Evolutionary conservation across 768 basidiomycete species (phyloP), one percentile per base, ranked within the genome.

Genomic region (Coprinopsis marcescibilis): DNA sequence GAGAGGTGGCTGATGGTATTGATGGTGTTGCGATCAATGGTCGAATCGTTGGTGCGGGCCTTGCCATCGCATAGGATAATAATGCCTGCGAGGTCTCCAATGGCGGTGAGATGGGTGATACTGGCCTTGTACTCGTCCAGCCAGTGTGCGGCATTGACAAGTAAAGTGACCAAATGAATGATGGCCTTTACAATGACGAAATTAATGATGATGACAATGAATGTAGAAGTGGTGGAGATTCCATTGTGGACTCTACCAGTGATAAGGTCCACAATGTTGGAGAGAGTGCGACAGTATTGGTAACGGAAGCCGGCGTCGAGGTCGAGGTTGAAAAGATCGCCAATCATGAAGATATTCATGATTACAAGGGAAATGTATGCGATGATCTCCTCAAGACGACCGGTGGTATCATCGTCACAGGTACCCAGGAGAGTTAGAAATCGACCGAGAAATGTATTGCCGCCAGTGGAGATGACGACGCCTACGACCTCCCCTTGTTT

Each of bases 101-200:
- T 98, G 55, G 95, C 95, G 17, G 95, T 98, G 72, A 98, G 97
- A 76, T 93, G 94, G 45, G 95, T 98, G 67, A 98, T 95, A 56
- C 96, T 97, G 55, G 95, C 95, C 78, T 98, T 96, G 80, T 97
- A 90, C 76, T 94, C 94, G 59, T 94, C 94, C 55, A 98, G 84
- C 64, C n/a, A n/a, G n/a, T 98, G 95, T 69, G 96, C 93, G 32
- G 95, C 95, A 70, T 95, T 94, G 63, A 98, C 94, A 44, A 95
- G 94, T 62, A 97, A 90, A 17, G 95, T 97, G 71, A 97, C 95
- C 47, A 93, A 96, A 51, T 97, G 70, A 55, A 97, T 94, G 51
- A 94, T 98, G 56, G 95, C 95, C 95, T 97, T 98, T 64, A 95
- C 95, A 69, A 97, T n/a, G n/a, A n/a, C n/a, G n/a, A n/a, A n/a